A percentile compares a stretch with the other conserved stretches of the same genome.
Evolutionary conservation across 495 filamentous ascomycete species (phyloP).

Genomic region (Lasiosphaeria ovina): DNA sequence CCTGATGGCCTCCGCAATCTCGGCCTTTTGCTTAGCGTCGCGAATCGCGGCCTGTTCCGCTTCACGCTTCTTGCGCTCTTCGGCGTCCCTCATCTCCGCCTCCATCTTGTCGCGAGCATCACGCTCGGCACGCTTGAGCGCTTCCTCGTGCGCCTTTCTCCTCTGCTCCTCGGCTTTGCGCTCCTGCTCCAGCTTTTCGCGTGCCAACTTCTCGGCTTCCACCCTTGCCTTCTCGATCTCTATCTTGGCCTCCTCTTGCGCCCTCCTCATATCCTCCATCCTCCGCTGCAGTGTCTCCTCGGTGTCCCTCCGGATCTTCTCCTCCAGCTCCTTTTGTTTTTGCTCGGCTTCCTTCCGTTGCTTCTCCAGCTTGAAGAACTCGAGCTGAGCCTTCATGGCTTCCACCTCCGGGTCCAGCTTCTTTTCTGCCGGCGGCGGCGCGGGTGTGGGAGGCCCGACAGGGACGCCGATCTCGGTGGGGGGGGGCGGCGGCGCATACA

Average conservation of each 20-base stretch:
- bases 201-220: conserved; percentile 44
- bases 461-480: conserved; percentile 41
- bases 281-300: conserved; percentile 34
- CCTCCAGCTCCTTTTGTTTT: conserved; percentile 44
- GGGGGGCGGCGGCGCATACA: conserved; percentile 46
- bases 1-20: conserved; percentile 25
- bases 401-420: conserved; percentile 46
- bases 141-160: conserved; percentile 34
- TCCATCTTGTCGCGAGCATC: conserved; percentile 43
- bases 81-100: conserved; percentile 33
- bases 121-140: conserved; percentile 37
- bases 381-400: conserved; percentile 40
- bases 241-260: conserved; percentile 33
- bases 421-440: conserved; percentile 31
- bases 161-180: conserved; percentile 36
- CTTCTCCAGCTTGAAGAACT: conserved; percentile 36
- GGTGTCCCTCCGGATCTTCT: conserved; percentile 43
- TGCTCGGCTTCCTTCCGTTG: conserved; percentile 38
- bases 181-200: conserved; percentile 37
- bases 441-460: conserved; percentile 34
- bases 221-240: conserved; percentile 41
- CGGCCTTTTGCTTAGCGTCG: conserved; percentile 39
- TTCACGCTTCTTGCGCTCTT: conserved; percentile 44
- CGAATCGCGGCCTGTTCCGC: conserved; percentile 46
- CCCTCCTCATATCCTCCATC: conserved; percentile 42